phyloP scores from a whole-genome alignment of 2,329 filamentous ascomycete species.

The Myotisia sp. region DNA sequence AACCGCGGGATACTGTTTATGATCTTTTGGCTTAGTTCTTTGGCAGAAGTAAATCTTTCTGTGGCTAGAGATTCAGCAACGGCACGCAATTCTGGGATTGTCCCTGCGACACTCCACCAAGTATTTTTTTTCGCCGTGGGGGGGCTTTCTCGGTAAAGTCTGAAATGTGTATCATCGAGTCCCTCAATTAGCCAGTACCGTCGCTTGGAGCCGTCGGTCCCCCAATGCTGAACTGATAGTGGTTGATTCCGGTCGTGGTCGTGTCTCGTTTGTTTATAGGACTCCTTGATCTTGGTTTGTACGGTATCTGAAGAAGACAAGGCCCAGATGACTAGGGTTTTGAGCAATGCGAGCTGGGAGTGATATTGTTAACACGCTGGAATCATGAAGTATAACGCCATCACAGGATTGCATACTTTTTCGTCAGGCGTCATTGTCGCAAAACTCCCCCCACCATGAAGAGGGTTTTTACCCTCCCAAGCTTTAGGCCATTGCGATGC shows the following conservation, averaged over 20 bases:
- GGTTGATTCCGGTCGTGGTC: conserved; percentile 69
- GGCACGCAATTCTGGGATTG: conserved; percentile 67
- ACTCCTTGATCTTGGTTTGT: conserved; percentile 66
- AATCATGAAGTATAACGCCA: background rate
- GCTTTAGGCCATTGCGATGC: conserved; percentile 73
- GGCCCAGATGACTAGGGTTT: conserved; percentile 74
- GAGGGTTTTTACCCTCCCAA: conserved; percentile 72
- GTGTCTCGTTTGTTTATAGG: conserved; percentile 76
- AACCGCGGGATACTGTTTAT: conserved; percentile 69
- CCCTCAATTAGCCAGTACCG: conserved; percentile 91
- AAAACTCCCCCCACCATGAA: conserved; percentile 69
- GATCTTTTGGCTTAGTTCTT: conserved; percentile 64
- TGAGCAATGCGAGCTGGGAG: conserved; percentile 61
- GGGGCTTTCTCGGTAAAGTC: conserved; percentile 88
- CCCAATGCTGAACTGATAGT: conserved; percentile 81
- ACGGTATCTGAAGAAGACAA: conserved; percentile 76
- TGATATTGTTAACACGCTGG: conserved; percentile 7
- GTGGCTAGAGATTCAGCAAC: conserved; percentile 63
- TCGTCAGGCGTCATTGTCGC: conserved; percentile 66
- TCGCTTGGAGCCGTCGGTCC: conserved; percentile 74
- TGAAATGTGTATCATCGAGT: conserved; percentile 82
- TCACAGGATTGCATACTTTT: conserved; percentile 45
- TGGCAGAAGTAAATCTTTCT: conserved; percentile 71
- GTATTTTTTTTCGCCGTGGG: conserved; percentile 56
- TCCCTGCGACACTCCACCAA: conserved; percentile 88